These are phyloP conservation scores for Arthrobotrys iridis DNA, from an alignment of 2,329 filamentous ascomycete species.

Conservation along the genomic window DNA sequence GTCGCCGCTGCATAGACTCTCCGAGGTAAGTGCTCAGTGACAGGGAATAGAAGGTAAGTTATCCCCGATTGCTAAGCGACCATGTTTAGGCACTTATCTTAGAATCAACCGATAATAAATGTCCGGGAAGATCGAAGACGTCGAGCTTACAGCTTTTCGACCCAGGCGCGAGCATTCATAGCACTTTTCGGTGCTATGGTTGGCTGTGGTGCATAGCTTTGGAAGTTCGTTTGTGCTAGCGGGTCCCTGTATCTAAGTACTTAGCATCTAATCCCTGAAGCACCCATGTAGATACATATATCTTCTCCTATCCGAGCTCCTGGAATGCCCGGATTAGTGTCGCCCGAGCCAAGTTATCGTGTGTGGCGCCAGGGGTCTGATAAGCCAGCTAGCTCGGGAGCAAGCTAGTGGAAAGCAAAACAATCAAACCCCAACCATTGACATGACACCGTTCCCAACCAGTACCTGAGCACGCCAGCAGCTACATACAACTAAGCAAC, in stretches of 20 bases:
- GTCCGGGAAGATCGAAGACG: background rate
- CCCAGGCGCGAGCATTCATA: background rate
- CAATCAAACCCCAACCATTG: conserved; percentile 9
- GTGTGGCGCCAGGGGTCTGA: conserved; percentile 11
- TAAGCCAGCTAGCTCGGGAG: background rate
- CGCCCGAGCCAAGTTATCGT: background rate
- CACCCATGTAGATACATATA: background rate
- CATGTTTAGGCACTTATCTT: background rate
- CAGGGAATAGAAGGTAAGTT: too few species aligned
- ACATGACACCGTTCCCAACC: background rate
- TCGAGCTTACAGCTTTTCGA: background rate
- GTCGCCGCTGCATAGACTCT: background rate
- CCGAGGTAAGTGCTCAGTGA: background rate
- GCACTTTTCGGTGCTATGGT: background rate
- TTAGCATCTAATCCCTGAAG: background rate
- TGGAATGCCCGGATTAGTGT: background rate
- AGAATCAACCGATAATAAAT: background rate
- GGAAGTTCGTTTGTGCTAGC: background rate
- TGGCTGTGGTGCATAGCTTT: background rate
- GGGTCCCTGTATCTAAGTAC: background rate
- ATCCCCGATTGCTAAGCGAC: background rate
- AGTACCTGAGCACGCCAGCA: too few species aligned
- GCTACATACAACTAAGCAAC: too few species aligned
- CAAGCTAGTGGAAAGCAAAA: background rate
- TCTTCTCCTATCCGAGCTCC: background rate